phyloP scores from a whole-genome alignment of 1,139 yeast species.

The Blastobotrys illinoisensis region DNA sequence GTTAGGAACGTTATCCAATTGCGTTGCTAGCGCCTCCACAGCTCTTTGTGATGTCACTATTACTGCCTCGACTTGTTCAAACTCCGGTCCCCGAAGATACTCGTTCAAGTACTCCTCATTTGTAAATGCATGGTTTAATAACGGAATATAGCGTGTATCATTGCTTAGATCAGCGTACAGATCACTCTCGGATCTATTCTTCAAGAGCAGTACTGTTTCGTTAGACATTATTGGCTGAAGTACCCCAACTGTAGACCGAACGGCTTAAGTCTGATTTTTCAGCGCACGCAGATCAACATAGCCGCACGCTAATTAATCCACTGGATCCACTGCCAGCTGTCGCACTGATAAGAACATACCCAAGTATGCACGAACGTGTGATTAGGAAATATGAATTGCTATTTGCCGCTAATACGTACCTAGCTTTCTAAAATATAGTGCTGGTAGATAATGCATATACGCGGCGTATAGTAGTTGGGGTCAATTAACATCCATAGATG shows the following conservation, averaged over 20 bases:
- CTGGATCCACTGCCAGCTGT: no score
- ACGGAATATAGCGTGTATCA: constrained; percentile 56
- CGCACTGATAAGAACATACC: no score
- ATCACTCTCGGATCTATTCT: constrained; percentile 63
- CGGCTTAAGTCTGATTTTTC: neutral
- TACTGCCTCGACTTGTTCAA: constrained; percentile 43
- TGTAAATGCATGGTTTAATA: constrained; percentile 57
- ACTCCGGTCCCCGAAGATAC: constrained; percentile 41
- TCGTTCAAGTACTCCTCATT: constrained; percentile 42
- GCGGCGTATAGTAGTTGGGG: no score
- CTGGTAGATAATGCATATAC: no score
- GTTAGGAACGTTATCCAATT: neutral
- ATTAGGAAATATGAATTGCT: no score
- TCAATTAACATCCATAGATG: no score
- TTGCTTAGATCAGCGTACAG: constrained; percentile 49
- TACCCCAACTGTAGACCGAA: neutral
- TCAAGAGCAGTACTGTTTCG: constrained; percentile 42
- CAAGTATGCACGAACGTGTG: no score
- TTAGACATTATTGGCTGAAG: neutral
- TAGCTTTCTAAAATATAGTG: no score
- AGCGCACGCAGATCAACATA: neutral
- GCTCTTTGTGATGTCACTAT: constrained; percentile 92
- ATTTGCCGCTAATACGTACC: no score
- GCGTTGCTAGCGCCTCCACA: constrained; percentile 52
- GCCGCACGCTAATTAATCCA: no score